Base-by-base conservation (phyloP, 768 basidiomycete species). In the Rubroboletus pulcherrimus region DNA sequence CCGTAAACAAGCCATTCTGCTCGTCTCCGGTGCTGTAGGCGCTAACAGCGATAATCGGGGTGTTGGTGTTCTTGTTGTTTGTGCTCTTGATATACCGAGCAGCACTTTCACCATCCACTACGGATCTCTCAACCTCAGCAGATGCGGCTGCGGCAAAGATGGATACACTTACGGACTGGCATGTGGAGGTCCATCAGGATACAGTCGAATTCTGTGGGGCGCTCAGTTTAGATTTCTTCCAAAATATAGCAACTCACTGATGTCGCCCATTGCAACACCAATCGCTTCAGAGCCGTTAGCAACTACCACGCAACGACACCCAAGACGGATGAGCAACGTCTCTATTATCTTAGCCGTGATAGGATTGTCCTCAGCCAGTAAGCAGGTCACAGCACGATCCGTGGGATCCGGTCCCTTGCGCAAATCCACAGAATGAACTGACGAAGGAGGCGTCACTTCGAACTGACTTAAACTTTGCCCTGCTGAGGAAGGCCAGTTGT, bases 291-390 rank as follows among this genome's bases (percentile, higher is more conserved):
- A 93, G 8, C 97, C 97, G 73, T 98, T 94, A 41, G 93, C 84
- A 17, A 98, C 97, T 9, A 98, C 91, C 10, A 98, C 88, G 70
- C 92, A 93, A 17, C 95, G 88, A 71, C 96, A 98, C 1, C 97
- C 97, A 57, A 98, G 82, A 35, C 95, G 86, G 57, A 92, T 89
- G 45, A 99, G 81, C 43, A 98, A 73, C 2, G 95, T 98, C 72
- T 98, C 94, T 47, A 98, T 87, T 47, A 99, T 98, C 77, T 98
- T 98, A 33, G 91, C 91, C 0, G 94, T 96, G 60, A 98, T 98
- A 2, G 97, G 97, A 66, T 99, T 98, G 64, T 98, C 94, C 71
- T 98, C 97, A 1, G 96, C 97, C 35, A 99, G 80, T 29, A 99
- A 71, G 66, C 93, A 94, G 39, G 94, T 97, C 51, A 98, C 87